Evolutionary conservation across 2,329 filamentous ascomycete species (phyloP), one percentile per base, ranked within the genome.

Genomic region (Colletotrichum siamense): DNA sequence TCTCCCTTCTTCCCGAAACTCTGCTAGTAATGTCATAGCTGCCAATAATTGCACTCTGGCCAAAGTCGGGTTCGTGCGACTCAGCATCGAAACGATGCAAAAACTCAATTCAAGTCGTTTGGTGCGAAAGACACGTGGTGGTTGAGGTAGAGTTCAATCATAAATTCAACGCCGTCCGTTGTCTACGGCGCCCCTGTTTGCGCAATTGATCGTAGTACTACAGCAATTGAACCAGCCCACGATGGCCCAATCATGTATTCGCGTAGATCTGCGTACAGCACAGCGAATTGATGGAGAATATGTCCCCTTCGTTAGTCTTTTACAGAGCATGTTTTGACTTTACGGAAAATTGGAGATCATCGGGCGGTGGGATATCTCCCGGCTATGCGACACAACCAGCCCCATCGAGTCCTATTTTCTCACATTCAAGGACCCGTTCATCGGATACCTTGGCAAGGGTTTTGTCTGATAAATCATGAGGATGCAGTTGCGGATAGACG

Each of bases 1-100:
- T 71, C 39, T 49, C 12, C 66, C 39, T 49, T 44, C 18, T 44
- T 64, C 68, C 68, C 73, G 73, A 66, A 75, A 75, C 68, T 75
- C 61, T 75, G 68, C 71, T 36, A 62, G 18, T 62, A 39, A 62
- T 30, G 61, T 28, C 61, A 71, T 22, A n/a, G 22, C n/a, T 34
- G 28, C 13, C 28, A 34, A 63, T 70, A 64, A 18, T 65, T 57
- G 59, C 32, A 49, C 22, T 52, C 15, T 61, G 68, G 49, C 61
- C 67, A 26, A 36, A 5, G 22, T 18, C 30, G 32, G 73, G 68
- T 61, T 39, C 32, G 73, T 71, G 68, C 68, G 32, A 44, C 32
- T 22, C 36, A 34, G 28, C 16, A 12, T 34, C 36, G 49, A 74
- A 65, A 74, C 59, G n/a, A 15, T 3, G 6, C 15, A 26, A 24